Evolutionary conservation across 2,329 filamentous ascomycete species (phyloP), one percentile per base, ranked within the genome.

Genomic region (Blumeria graminis): DNA sequence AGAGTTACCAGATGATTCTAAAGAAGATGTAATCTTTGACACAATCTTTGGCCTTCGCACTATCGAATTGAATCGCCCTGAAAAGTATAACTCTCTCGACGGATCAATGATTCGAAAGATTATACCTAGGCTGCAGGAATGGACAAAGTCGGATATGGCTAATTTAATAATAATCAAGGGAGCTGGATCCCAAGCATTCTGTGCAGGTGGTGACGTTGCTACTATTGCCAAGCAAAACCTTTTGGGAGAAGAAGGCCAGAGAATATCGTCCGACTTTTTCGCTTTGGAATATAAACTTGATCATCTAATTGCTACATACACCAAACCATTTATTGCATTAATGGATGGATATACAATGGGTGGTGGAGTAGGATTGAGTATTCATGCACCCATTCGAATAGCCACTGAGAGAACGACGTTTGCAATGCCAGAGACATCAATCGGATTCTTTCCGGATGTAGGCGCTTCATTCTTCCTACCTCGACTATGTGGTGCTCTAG

Each of bases 331-430:
- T 66, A 80, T 98, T 55, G 85, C 92, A 35, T 84, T 96, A 66
- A 93, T 98, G 82, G 92, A 98, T 66, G 92, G 92, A 58, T 85
- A 94, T 68, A 98, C 93, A 55, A 98, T 98, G 92, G 92, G 92
- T 57, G 92, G 92, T 57, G 92, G 92, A 62, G 92, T 96, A 56
- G 92, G 92, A 6, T 77, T 98, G 57, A 93, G 86, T 68, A 78
- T 94, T 55, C 93, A 98, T 70, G 90, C 92, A 1, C 93, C 92
- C 3, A 90, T 98, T 76, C 78, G 92, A 59, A 94, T 98, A 66
- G 92, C 92, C 39, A 98, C 92, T 2, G 92, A 98, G 71, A 84
- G 83, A 66, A 98, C 92, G 6, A 71, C 94, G 52, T 96, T 98
- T 65, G 89, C 93, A 63, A 98, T 98, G 92, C 92, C 92, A 34